Base-by-base conservation (phyloP, 2,329 filamentous ascomycete species). In the Diaporthe citriasiana region DNA sequence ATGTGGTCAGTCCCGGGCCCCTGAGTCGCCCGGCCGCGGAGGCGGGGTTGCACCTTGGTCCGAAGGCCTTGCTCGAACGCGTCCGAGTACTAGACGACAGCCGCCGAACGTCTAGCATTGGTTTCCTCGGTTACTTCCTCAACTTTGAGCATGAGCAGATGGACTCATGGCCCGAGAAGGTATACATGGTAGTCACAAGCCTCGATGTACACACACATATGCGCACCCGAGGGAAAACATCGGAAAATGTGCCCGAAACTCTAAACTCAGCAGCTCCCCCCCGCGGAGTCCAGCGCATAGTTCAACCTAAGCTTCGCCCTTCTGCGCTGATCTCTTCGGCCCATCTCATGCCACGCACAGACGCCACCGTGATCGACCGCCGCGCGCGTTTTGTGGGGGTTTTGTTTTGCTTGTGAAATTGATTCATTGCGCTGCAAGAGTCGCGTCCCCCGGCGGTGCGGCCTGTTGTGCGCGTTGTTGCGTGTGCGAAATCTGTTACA, bases 271-370 rank as follows among this genome's bases (percentile, higher is more conserved):
- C 63, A 51, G 30, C 45, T 45, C 63, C 30, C 63, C 63, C 19
- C 63, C n/a, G 17, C 60, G 45, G 45, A 35, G 6, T n/a, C 13
- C 45, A 35, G 45, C 63, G 45, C 30, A 66, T 27, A 30, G 30
- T 53, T 68, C 33, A 68, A 53, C 63, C 47, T 53, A 68, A 68
- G 63, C 47, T 53, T 40, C 63, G 63, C 33, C 22, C 40, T 51
- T 68, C 47, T 68, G 13, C 63, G 63, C 63, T 66, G 63, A 51
- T 66, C 45, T 66, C 30, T 51, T 51, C 45, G 63, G 63, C 63
- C 38, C 63, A 66, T 66, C 30, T 66, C 9, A 27, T 51, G 45
- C 45, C 63, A 66, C 63, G 30, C 59, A 47, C 63, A 66, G 63
- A 50, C n/a, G 45, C 45, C 63, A 12, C 33, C 22, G n/a, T 68